Conservation (phyloP, 176 grass and related monocot species). For the Echinochloa phyllopogon region DNA sequence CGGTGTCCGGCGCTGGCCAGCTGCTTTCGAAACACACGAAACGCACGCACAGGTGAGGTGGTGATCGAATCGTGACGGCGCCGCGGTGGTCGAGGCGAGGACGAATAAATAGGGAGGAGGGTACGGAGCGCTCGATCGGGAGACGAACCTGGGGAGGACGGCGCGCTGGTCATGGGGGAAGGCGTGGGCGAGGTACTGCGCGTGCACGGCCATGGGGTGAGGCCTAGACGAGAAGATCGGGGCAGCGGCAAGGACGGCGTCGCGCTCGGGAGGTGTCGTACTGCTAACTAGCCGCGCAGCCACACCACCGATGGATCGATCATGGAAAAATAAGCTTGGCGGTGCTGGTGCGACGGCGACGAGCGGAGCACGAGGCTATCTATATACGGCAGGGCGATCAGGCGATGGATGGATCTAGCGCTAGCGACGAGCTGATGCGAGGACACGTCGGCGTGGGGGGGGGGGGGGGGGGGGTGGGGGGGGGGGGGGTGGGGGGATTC, state of each 20-base stretch:
- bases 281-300: neutral
- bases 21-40: neutral
- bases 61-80: neutral
- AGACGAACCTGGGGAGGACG: slow-evolving; percentile 28
- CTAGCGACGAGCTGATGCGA: neutral
- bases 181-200: slow-evolving; percentile 37
- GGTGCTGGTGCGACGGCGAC: neutral
- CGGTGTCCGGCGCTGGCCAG: neutral
- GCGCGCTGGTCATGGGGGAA: slow-evolving; percentile 48
- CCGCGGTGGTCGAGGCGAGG: neutral
- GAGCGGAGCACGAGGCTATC: neutral
- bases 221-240: neutral
- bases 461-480: no score
- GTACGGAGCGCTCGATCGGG: no score
- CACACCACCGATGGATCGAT: neutral
- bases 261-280: neutral
- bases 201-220: slow-evolving; percentile 55
- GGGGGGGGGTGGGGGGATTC: no score
- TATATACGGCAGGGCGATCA: slow-evolving; percentile 14
- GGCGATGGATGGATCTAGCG: neutral
- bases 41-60: neutral
- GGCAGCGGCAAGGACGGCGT: neutral
- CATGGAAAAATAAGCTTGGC: neutral
- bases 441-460: neutral
- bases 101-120: slow-evolving; percentile 6